Base-by-base conservation (phyloP, 805 yeast genomes). In the Kockiozyma suomiensis region DNA sequence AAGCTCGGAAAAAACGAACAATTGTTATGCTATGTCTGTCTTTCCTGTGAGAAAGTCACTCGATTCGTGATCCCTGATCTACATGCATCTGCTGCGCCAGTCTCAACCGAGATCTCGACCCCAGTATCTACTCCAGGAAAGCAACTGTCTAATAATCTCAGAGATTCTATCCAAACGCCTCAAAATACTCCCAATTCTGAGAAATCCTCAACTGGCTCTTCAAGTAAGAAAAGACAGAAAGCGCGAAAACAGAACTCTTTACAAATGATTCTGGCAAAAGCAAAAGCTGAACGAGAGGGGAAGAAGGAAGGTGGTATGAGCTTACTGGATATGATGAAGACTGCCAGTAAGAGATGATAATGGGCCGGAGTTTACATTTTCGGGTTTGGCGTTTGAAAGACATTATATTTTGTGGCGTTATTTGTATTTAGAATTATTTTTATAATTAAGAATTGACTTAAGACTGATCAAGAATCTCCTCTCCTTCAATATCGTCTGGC, bases 241-340 rank as follows among this genome's bases (percentile, higher is more conserved):
- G 35, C 53, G 46, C 43, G 66, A 10, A 62, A 62, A 54, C 58
- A 62, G 46, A 62, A 62, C 33, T 47, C 67, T 3, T 30, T 62
- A 30, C 61, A 56, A 15, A 47, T 35, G 52, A 62, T 62, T 61
- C 47, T 64, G 12, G 66, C 64, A 4, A 62, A 59, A 23, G 51
- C 66, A 12, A 58, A 62, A 41, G 61, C 64, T 2, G 63, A 61
- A 30, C 45, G 51, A 17, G 58, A 48, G n/a, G 50, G 43, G 13
- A 54, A 35, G 26, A 19, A 28, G 13, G 47, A 32, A 17, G 48
- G 54, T 17, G 54, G 51, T 8, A 13, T 61, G 49, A 45, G 47
- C n/a, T 45, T 58, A n/a, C 41, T 55, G 61, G 56, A 54, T 51
- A 41, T 61, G 47, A 58, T 61, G 62, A 62, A 55, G 17, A 35